phyloP scores from a whole-genome alignment of 176 grass and related monocot genomes.

The Carex cristatella region DNA sequence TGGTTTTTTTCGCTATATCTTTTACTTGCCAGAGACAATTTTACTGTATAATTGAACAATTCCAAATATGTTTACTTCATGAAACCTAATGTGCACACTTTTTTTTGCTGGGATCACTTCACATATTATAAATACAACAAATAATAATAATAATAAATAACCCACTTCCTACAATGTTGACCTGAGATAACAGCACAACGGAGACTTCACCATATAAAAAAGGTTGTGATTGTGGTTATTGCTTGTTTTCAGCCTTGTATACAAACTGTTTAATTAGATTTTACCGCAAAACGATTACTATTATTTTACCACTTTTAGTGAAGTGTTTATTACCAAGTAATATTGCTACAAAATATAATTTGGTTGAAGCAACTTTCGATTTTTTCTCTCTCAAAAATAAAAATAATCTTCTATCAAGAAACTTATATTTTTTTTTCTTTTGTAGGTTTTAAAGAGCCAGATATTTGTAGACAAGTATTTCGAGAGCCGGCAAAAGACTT shows the following conservation, averaged over 20 bases:
- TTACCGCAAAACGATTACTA: not conserved
- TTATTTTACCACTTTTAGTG: not conserved
- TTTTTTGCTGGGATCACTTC: not conserved
- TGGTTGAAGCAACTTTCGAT: not conserved
- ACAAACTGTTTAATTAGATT: not conserved
- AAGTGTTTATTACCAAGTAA: not conserved
- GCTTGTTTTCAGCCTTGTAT: not conserved
- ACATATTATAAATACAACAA: not conserved
- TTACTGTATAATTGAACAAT: not conserved
- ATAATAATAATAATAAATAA: not conserved
- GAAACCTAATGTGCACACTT: not conserved
- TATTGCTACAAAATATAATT: conserved; percentile 19
- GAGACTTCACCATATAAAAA: not conserved
- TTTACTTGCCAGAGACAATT: not conserved
- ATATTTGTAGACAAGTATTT: conserved; percentile 82
- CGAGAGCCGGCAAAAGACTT: conserved; percentile 64
- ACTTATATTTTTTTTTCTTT: conserved; percentile 12
- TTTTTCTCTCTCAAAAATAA: not conserved
- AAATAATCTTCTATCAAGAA: too few relatives aligned
- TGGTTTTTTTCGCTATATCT: not conserved
- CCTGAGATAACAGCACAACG: not conserved
- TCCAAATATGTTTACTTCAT: not conserved
- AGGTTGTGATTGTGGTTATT: not conserved
- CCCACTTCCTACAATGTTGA: not conserved
- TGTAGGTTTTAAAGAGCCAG: conserved; percentile 73